Evolutionary conservation across 768 basidiomycete genomes (phyloP).

Genomic region (Phlebiopsis gigantea): DNA sequence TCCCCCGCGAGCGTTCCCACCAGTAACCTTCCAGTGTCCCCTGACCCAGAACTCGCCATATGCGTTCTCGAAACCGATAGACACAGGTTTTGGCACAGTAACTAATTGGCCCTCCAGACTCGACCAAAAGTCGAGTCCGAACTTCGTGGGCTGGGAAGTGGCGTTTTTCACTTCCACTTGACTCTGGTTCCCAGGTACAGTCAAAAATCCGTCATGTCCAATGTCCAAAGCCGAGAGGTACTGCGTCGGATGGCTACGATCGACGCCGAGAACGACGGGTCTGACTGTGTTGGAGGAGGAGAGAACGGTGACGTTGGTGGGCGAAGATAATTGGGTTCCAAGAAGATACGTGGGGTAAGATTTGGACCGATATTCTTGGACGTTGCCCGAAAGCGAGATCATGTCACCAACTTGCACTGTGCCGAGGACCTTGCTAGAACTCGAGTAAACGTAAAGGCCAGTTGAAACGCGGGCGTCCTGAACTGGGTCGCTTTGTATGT

Average conservation of each 20-base stretch:
- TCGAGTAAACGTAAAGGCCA: conserved; percentile 46
- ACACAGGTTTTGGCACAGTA: conserved; percentile 43
- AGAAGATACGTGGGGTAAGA: conserved; percentile 40
- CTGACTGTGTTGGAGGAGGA: conserved; percentile 43
- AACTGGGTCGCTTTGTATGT: conserved; percentile 34
- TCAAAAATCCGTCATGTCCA: conserved; percentile 48
- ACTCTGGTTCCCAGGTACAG: conserved; percentile 49
- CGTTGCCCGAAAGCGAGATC: conserved; percentile 40
- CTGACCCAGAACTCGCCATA: conserved; percentile 57
- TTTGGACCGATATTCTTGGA: conserved; percentile 44
- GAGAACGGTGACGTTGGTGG: conserved; percentile 40
- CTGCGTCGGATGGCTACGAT: conserved; percentile 47
- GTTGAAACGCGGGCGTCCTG: conserved; percentile 42
- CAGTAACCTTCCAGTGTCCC: conserved; percentile 50
- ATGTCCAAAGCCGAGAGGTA: conserved; percentile 42
- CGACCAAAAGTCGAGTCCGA: conserved; percentile 59
- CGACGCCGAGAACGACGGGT: conserved; percentile 45
- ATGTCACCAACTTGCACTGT: conserved; percentile 41
- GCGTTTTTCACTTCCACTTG: conserved; percentile 39
- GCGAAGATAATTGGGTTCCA: conserved; percentile 44
- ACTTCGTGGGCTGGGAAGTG: conserved; percentile 41
- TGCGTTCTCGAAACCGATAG: conserved; percentile 43
- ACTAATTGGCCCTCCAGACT: conserved; percentile 57
- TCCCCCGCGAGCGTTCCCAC: conserved; percentile 51
- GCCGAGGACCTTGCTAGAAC: conserved; percentile 30